Conservation (phyloP, 2,329 filamentous ascomycete species). For the Cercospora sp. region DNA sequence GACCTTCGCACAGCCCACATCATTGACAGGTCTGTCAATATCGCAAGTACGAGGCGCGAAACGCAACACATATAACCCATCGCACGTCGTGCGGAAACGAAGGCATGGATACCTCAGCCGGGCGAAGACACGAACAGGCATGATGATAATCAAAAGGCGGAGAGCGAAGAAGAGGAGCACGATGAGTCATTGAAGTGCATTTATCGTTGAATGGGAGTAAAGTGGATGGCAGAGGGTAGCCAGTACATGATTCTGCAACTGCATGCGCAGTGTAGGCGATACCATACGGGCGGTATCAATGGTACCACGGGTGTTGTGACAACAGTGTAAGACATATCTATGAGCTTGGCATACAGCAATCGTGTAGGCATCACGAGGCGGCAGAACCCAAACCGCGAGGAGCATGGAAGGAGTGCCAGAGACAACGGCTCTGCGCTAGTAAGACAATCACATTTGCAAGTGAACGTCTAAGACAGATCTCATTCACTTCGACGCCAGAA, state of each 20-base stretch:
- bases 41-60: constrained; percentile 50
- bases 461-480: neutral
- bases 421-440: neutral
- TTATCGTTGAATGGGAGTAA: neutral
- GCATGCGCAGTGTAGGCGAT: neutral
- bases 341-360: neutral
- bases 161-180: constrained; percentile 54
- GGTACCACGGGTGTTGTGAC: neutral
- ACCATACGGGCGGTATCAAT: neutral
- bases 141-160: constrained; percentile 56
- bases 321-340: neutral
- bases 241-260: neutral
- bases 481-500: neutral
- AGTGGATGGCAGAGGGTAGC: neutral
- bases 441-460: neutral
- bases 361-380: neutral
- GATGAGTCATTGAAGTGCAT: constrained; percentile 52
- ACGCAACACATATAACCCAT: constrained; percentile 60
- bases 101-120: constrained; percentile 61
- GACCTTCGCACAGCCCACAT: constrained; percentile 18
- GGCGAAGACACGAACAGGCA: constrained; percentile 54
- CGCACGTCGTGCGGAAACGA: constrained; percentile 60
- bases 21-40: constrained; percentile 34
- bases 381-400: neutral
- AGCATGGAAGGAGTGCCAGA: neutral